Percentiles rank a stretch among this genome's conserved stretches.
These are phyloP conservation scores for Clavaria fumosa DNA, from an alignment of 768 basidiomycete species.

Conservation along the genomic window DNA sequence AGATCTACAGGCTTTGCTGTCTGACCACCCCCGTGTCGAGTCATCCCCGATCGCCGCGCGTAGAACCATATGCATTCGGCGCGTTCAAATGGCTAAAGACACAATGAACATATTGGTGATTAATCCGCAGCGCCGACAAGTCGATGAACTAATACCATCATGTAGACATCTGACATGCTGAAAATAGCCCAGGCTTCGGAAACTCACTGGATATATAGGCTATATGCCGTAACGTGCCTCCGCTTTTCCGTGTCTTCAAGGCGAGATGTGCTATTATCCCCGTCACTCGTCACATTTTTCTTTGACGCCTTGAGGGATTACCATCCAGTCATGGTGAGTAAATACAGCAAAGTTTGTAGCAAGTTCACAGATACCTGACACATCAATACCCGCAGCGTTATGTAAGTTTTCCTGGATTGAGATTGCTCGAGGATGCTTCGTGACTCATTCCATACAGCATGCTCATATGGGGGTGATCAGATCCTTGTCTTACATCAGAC, in stretches of 20 bases:
- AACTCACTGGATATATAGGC: slow-evolving; percentile 72
- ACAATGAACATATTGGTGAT: too few species aligned
- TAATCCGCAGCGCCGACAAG: too few species aligned
- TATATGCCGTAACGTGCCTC: slow-evolving; percentile 52
- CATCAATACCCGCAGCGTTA: slow-evolving; percentile 30
- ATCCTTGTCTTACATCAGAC: slow-evolving; percentile 58
- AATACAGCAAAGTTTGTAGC: too few species aligned
- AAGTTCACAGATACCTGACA: too few species aligned
- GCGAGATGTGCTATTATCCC: slow-evolving; percentile 38
- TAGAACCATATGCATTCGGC: too few species aligned
- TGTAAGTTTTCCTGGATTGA: too few species aligned
- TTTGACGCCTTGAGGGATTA: slow-evolving; percentile 44
- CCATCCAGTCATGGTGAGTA: slow-evolving; percentile 49
- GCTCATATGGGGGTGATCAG: slow-evolving; percentile 67
- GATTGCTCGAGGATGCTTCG: background rate
- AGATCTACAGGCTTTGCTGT: slow-evolving; percentile 22
- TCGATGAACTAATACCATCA: too few species aligned
- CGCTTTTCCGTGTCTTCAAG: slow-evolving; percentile 60
- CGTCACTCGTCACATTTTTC: slow-evolving; percentile 39
- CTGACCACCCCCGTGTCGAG: too few species aligned
- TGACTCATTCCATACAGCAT: slow-evolving; percentile 28
- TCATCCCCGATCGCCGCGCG: too few species aligned
- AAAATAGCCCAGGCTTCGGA: slow-evolving; percentile 41
- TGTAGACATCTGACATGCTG: too few species aligned
- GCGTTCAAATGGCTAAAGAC: too few species aligned